Evolutionary conservation across 129 eudicot species (phyloP).

Genomic region (Erigeron canadensis): DNA sequence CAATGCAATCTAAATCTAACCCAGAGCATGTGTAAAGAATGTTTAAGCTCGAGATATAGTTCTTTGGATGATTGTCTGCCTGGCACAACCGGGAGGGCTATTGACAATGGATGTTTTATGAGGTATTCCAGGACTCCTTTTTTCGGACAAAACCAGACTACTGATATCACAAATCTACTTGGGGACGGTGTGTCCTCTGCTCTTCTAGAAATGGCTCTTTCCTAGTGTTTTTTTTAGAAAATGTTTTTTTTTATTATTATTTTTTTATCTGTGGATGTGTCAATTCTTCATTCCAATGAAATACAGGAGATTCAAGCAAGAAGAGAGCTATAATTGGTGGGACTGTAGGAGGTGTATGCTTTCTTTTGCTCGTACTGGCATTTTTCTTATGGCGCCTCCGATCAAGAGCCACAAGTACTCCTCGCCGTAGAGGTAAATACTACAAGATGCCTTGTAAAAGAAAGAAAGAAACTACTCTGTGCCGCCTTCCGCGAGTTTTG

Average conservation of each 20-base stretch:
- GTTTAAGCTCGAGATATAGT: slow-evolving; percentile 40
- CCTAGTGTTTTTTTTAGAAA: neutral
- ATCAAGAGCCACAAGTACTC: slow-evolving; percentile 29
- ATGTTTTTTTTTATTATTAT: neutral
- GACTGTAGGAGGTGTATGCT: slow-evolving; percentile 56
- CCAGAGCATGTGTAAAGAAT: slow-evolving; percentile 44
- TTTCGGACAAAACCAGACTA: slow-evolving; percentile 35
- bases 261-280: neutral
- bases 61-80: slow-evolving; percentile 50
- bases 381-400: slow-evolving; percentile 25
- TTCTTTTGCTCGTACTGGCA: slow-evolving; percentile 31
- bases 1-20: slow-evolving; percentile 50
- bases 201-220: neutral
- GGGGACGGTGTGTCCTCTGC: slow-evolving; percentile 34
- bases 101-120: slow-evolving; percentile 55
- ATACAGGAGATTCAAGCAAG: slow-evolving; percentile 48
- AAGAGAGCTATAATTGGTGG: slow-evolving; percentile 32
- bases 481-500: too few species aligned
- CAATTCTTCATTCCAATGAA: neutral
- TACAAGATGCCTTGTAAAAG: slow-evolving; percentile 2
- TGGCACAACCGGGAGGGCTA: slow-evolving; percentile 38
- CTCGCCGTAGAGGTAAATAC: slow-evolving; percentile 43
- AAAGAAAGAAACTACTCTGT: too few species aligned
- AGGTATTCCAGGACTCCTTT: slow-evolving; percentile 51
- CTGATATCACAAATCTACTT: slow-evolving; percentile 39